Conservation (phyloP, 352 stramenopile genomes). For the Phytophthora cactorum region DNA sequence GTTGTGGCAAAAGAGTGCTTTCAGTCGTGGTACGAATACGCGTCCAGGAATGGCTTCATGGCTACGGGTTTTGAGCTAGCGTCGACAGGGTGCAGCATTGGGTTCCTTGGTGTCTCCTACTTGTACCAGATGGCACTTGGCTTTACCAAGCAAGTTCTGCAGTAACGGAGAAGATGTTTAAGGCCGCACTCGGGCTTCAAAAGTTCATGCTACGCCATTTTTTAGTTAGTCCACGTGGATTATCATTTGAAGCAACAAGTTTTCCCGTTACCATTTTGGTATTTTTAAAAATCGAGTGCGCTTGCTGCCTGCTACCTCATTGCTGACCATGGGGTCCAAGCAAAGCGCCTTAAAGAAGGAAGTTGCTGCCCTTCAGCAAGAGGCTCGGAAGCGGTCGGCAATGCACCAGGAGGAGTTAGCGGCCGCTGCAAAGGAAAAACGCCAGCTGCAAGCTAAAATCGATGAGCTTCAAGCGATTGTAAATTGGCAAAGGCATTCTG, state of each 20-base stretch:
- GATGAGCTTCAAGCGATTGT: slow-evolving; percentile 61
- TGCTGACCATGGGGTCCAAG: slow-evolving; percentile 53
- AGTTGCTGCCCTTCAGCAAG: slow-evolving; percentile 51
- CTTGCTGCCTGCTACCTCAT: not conserved
- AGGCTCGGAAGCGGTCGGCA: slow-evolving; percentile 28
- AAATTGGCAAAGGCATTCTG: not conserved
- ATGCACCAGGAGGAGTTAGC: slow-evolving; percentile 55
- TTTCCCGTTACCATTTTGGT: slow-evolving; percentile 8
- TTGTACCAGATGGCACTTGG: slow-evolving; percentile 58
- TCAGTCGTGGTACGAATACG: slow-evolving; percentile 77
- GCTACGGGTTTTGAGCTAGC: slow-evolving; percentile 72
- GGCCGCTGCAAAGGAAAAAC: slow-evolving; percentile 48
- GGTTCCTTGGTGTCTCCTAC: slow-evolving; percentile 65
- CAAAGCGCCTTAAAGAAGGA: slow-evolving; percentile 71
- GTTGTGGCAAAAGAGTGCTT: slow-evolving; percentile 73
- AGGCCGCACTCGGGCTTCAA: not conserved
- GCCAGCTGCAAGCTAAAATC: slow-evolving; percentile 64
- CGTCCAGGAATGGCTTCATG: slow-evolving; percentile 64
- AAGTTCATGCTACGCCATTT: not conserved
- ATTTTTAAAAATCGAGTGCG: slow-evolving; percentile 31
- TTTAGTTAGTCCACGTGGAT: slow-evolving; percentile 2
- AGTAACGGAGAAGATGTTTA: slow-evolving; percentile 15
- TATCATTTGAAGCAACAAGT: slow-evolving; percentile 22
- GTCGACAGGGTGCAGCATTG: slow-evolving; percentile 69
- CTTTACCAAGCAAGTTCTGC: slow-evolving; percentile 41